Percentiles rank a stretch among this genome's conserved stretches.
Conservation (phyloP, 768 basidiomycete genomes). For the Tylopilus plumbeoviolaceoides region DNA sequence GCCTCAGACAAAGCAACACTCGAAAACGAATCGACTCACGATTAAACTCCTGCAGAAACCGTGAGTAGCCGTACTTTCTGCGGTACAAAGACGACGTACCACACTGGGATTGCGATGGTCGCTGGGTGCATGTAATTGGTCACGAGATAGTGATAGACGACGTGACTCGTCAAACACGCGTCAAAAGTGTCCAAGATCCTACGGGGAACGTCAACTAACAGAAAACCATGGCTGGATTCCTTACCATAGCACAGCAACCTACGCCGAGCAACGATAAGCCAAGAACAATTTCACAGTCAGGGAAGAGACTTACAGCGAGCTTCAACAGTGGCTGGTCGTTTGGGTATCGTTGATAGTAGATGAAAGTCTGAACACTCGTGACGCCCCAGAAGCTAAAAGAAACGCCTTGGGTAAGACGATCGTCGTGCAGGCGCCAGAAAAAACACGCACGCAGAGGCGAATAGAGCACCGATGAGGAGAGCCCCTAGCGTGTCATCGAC, state of each 20-base stretch:
- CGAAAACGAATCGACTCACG: slow-evolving; percentile 33
- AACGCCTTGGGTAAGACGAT: background rate
- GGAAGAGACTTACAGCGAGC: slow-evolving; percentile 32
- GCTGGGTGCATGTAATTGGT: slow-evolving; percentile 47
- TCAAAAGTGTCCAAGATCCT: slow-evolving; percentile 54
- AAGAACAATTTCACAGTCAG: no score
- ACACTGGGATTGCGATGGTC: slow-evolving; percentile 42
- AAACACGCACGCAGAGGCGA: slow-evolving; percentile 47
- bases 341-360: slow-evolving; percentile 41
- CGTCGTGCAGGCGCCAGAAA: background rate
- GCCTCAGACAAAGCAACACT: background rate
- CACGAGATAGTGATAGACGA: slow-evolving; percentile 57
- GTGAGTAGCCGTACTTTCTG: background rate
- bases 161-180: slow-evolving; percentile 47
- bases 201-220: background rate
- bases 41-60: slow-evolving; percentile 42
- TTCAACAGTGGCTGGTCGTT: slow-evolving; percentile 35
- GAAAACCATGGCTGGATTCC: background rate
- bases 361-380: slow-evolving; percentile 50
- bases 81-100: slow-evolving; percentile 29
- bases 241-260: slow-evolving; percentile 20
- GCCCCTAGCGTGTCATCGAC: slow-evolving; percentile 48
- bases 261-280: slow-evolving; percentile 29
- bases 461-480: slow-evolving; percentile 48
- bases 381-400: slow-evolving; percentile 52